These are phyloP conservation scores for Sphagnum tenellum DNA, from an alignment of 225 moss, liverwort and hornwort genomes.

Conservation along the genomic window DNA sequence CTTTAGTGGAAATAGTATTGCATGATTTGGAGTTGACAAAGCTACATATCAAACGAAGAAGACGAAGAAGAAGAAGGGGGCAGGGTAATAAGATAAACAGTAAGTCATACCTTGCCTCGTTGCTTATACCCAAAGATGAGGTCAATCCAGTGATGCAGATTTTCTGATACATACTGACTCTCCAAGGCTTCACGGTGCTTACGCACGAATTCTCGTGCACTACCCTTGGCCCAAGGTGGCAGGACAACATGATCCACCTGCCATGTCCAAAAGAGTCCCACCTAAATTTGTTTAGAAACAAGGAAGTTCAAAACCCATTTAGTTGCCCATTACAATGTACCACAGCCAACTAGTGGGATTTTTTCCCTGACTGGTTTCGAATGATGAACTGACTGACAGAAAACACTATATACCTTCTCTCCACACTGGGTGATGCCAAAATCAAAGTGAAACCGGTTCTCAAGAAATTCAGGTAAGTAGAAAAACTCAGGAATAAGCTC, in stretches of 20 bases:
- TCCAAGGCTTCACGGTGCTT: constrained; percentile 97
- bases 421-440: constrained; percentile 90
- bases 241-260: constrained; percentile 90
- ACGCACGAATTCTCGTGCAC: constrained; percentile 87
- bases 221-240: constrained; percentile 99
- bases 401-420: constrained; percentile 50
- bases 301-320: background rate
- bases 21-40: too few species aligned
- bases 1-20: too few species aligned
- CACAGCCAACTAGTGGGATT: too few species aligned
- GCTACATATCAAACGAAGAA: too few species aligned
- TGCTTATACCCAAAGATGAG: constrained; percentile 95
- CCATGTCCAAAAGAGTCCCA: background rate
- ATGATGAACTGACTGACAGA: background rate
- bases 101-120: constrained; percentile 64
- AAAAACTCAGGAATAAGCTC: constrained; percentile 99
- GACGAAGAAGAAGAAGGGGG: too few species aligned
- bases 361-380: too few species aligned
- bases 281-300: background rate
- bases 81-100: too few species aligned
- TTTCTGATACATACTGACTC: constrained; percentile 96
- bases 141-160: constrained; percentile 99
- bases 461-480: constrained; percentile 89
- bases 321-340: background rate
- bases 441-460: constrained; percentile 81